Evolutionary conservation across 2,329 filamentous ascomycete genomes (phyloP).

Genomic region (Pezicula carpinea): DNA sequence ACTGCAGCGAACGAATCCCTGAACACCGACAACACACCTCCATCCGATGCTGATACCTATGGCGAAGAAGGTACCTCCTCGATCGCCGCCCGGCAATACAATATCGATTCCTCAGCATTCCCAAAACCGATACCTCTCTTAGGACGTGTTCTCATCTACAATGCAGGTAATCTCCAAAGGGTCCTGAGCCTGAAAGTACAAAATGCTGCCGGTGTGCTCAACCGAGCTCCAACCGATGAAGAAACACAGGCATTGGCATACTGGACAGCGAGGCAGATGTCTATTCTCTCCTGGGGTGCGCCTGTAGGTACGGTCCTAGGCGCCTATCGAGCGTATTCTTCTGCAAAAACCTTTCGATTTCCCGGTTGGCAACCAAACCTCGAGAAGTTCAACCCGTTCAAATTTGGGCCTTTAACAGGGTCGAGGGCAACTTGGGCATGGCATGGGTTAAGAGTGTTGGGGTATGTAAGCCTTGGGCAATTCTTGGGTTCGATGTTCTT

Average conservation of each 20-base stretch:
- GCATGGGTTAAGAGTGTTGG: conserved; percentile 18
- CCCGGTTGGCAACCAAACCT: conserved; percentile 26
- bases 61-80: conserved; percentile 1
- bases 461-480: conserved; percentile 19
- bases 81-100: conserved; percentile 4
- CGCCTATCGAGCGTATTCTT: conserved; percentile 17
- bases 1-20: conserved; percentile 10
- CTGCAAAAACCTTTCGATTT: conserved; percentile 19
- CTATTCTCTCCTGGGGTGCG: conserved; percentile 21
- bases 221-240: conserved; percentile 19
- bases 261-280: conserved; percentile 22
- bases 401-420: conserved; percentile 12
- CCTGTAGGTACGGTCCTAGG: conserved; percentile 20
- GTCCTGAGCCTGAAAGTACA: conserved; percentile 4
- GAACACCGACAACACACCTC: conserved; percentile 14
- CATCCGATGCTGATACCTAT: conserved; percentile 25
- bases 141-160: conserved; percentile 19
- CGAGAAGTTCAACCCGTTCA: conserved; percentile 16
- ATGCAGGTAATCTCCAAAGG: conserved; percentile 5
- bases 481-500: conserved; percentile 17
- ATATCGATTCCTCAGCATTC: conserved; percentile 15
- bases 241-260: conserved; percentile 24
- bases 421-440: conserved; percentile 13
- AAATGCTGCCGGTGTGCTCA: conserved; percentile 5
- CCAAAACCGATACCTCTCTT: conserved; percentile 22